These are phyloP conservation scores for Pythium myriotylum DNA, from an alignment of 352 stramenopile genomes.

Conservation along the genomic window DNA sequence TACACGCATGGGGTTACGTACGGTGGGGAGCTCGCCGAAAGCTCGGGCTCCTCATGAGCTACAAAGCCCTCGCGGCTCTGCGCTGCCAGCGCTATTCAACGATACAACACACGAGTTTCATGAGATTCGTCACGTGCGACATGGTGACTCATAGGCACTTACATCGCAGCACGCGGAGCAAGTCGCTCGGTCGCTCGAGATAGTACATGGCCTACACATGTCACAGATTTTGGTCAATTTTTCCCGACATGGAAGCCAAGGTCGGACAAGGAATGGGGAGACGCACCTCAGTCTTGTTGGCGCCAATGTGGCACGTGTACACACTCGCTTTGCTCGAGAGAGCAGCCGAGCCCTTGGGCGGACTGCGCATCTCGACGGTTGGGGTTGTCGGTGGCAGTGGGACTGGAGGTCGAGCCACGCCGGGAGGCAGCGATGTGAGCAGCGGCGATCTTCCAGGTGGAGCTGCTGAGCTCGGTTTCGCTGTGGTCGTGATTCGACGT, in stretches of 20 bases:
- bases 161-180: slow-evolving; percentile 63
- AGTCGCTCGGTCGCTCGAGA: slow-evolving; percentile 58
- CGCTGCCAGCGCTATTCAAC: slow-evolving; percentile 58
- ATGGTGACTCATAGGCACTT: slow-evolving; percentile 11
- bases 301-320: slow-evolving; percentile 75
- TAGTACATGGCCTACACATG: slow-evolving; percentile 67
- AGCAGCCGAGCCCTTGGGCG: slow-evolving; percentile 32
- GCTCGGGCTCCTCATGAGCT: slow-evolving; percentile 15
- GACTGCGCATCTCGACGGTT: slow-evolving; percentile 18
- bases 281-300: slow-evolving; percentile 70
- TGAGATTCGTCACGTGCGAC: neutral
- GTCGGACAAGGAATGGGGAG: too few species aligned
- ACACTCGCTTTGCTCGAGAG: slow-evolving; percentile 55
- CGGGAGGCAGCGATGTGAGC: slow-evolving; percentile 15
- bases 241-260: too few species aligned
- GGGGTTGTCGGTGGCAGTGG: slow-evolving; percentile 2
- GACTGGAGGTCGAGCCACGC: slow-evolving; percentile 15
- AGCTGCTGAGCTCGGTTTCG: neutral
- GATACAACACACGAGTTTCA: too few species aligned
- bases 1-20: too few species aligned
- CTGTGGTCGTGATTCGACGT: neutral
- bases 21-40: slow-evolving; percentile 4
- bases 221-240: neutral
- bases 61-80: slow-evolving; percentile 58
- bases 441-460: slow-evolving; percentile 7